phyloP scores from a whole-genome alignment of 306 rosid species.

The Betula pendula region DNA sequence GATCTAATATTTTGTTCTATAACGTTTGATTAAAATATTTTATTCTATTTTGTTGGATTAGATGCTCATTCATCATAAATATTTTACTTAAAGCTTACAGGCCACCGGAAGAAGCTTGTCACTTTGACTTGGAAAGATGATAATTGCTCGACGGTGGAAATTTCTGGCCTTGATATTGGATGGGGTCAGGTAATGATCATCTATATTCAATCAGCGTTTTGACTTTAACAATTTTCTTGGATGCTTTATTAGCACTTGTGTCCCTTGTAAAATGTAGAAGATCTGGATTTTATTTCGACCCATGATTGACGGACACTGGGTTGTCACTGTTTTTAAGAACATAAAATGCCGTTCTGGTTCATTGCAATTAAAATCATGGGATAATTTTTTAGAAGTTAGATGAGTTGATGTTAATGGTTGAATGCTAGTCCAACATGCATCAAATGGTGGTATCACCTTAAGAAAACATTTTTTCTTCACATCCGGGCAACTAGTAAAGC shows the following conservation, averaged over 20 bases:
- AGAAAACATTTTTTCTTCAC: not conserved
- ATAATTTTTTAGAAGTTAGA: not conserved
- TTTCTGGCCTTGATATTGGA: slow-evolving; percentile 95
- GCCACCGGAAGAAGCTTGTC: slow-evolving; percentile 55
- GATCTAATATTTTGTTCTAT: not conserved
- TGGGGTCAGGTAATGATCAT: slow-evolving; percentile 88
- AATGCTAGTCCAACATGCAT: slow-evolving; percentile 17
- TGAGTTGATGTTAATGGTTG: not conserved
- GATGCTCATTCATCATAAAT: slow-evolving; percentile 34
- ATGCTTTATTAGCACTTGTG: slow-evolving; percentile 27
- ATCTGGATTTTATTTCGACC: not conserved
- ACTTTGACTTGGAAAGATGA: slow-evolving; percentile 62
- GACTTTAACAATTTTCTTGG: slow-evolving; percentile 15
- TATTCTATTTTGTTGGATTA: not conserved
- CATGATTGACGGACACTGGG: not conserved
- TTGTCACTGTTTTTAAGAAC: not conserved
- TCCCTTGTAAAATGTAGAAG: not conserved
- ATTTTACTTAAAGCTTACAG: slow-evolving; percentile 66
- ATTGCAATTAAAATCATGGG: slow-evolving; percentile 9
- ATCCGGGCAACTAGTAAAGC: not conserved
- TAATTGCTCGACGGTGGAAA: slow-evolving; percentile 73
- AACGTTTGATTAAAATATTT: too few species aligned
- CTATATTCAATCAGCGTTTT: slow-evolving; percentile 9
- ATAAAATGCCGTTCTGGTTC: not conserved
- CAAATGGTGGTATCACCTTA: not conserved